A percentile compares a stretch with the other conserved stretches of the same genome.
These are phyloP conservation scores for Thalassiosira livingstoniorum DNA, from an alignment of 352 stramenopile genomes.

Conservation along the genomic window DNA sequence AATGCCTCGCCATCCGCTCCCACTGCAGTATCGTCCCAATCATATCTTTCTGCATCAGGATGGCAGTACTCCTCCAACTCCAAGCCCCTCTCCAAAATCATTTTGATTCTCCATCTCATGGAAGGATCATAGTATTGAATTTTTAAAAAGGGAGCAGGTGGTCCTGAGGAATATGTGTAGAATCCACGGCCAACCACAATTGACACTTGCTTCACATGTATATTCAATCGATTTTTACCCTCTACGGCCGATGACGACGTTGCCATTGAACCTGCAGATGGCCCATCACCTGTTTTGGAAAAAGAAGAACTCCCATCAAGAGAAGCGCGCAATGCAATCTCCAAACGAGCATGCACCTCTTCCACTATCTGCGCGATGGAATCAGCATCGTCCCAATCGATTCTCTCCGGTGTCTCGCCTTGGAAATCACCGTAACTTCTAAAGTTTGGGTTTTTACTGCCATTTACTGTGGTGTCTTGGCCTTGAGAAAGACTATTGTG, in stretches of 20 bases:
- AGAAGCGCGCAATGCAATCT: slow-evolving; percentile 68
- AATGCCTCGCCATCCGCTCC: neutral
- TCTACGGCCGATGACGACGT: neutral
- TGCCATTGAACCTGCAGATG: neutral
- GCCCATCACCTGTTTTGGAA: slow-evolving; percentile 1
- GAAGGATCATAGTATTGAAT: slow-evolving; percentile 86
- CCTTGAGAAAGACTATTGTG: slow-evolving; percentile 20
- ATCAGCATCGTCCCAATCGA: slow-evolving; percentile 83
- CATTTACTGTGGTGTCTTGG: neutral
- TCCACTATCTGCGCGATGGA: slow-evolving; percentile 68
- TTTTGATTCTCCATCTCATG: slow-evolving; percentile 81
- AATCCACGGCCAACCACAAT: slow-evolving; percentile 80
- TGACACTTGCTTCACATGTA: slow-evolving; percentile 76
- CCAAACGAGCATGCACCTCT: slow-evolving; percentile 68
- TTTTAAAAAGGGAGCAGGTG: slow-evolving; percentile 66
- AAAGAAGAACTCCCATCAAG: slow-evolving; percentile 31
- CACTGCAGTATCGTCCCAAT: slow-evolving; percentile 30
- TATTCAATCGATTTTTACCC: neutral
- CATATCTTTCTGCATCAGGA: slow-evolving; percentile 67
- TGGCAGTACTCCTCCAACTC: slow-evolving; percentile 71
- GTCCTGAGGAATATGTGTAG: slow-evolving; percentile 83
- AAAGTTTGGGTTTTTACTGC: neutral
- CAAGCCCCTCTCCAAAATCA: slow-evolving; percentile 78
- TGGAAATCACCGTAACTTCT: slow-evolving; percentile 6
- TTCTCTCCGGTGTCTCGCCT: slow-evolving; percentile 13